phyloP scores from a whole-genome alignment of 306 rosid genomes.

The Hylodesmum podocarpum region DNA sequence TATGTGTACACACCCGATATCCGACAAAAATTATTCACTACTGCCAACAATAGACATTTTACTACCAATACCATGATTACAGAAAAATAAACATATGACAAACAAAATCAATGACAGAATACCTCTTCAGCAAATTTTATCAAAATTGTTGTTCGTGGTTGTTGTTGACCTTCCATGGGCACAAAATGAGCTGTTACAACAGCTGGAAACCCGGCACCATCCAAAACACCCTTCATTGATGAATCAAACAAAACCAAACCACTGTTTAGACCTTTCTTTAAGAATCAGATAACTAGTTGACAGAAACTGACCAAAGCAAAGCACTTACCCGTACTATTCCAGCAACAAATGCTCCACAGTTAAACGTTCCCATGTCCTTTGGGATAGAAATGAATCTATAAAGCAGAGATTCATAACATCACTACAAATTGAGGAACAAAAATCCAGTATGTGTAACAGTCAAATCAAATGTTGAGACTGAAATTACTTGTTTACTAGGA shows the following conservation, averaged over 20 bases:
- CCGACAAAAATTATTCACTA: no score
- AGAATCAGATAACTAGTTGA: slow-evolving; percentile 15
- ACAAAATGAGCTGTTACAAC: slow-evolving; percentile 99
- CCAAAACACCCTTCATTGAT: slow-evolving; percentile 79
- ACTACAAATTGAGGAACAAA: slow-evolving; percentile 3
- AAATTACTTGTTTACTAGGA: slow-evolving; percentile 86
- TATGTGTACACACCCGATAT: neutral
- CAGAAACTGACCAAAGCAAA: slow-evolving; percentile 6
- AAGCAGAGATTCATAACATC: slow-evolving; percentile 35
- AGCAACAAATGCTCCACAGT: slow-evolving; percentile 97
- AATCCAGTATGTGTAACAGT: neutral
- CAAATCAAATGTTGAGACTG: neutral
- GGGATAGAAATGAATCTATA: slow-evolving; percentile 92
- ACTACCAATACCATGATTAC: no score
- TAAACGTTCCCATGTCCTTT: slow-evolving; percentile 98
- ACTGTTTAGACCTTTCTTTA: slow-evolving; percentile 26
- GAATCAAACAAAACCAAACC: slow-evolving; percentile 30
- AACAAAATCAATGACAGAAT: slow-evolving; percentile 22
- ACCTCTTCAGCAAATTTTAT: slow-evolving; percentile 94
- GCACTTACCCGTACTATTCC: slow-evolving; percentile 90
- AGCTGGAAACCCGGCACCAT: slow-evolving; percentile 95
- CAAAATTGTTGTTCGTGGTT: slow-evolving; percentile 95
- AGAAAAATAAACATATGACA: no score
- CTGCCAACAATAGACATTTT: no score
- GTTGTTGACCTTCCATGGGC: slow-evolving; percentile 96